Percentiles rank a stretch among this genome's conserved stretches.
These are phyloP conservation scores for Fusarium sambucinum DNA, from an alignment of 2,329 filamentous ascomycete genomes.

Conservation along the genomic window DNA sequence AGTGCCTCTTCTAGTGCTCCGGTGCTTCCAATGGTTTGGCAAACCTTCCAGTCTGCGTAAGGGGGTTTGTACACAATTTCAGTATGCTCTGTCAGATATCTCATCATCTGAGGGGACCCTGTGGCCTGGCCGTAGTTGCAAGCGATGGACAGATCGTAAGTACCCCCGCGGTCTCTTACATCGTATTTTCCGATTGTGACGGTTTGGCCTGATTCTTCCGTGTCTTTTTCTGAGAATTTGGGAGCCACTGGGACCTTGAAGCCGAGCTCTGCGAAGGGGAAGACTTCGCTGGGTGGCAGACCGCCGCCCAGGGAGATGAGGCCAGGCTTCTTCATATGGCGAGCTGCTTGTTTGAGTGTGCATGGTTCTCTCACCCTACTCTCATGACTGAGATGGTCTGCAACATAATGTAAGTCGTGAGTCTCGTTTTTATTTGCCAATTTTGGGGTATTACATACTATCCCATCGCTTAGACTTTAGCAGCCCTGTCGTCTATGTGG, in stretches of 20 bases:
- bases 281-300: conserved; percentile 87
- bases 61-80: conserved; percentile 89
- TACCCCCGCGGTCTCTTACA: conserved; percentile 67
- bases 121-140: conserved; percentile 94
- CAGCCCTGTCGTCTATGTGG: conserved; percentile 62
- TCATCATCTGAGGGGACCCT: conserved; percentile 86
- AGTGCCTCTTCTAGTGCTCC: conserved; percentile 85
- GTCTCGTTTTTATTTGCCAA: not conserved
- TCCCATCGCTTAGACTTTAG: conserved; percentile 87
- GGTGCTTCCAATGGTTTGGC: conserved; percentile 87
- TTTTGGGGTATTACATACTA: conserved; percentile 67
- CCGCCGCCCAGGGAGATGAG: conserved; percentile 94
- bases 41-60: conserved; percentile 90
- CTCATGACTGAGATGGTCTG: conserved; percentile 72
- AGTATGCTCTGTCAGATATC: conserved; percentile 94
- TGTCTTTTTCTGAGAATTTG: conserved; percentile 77
- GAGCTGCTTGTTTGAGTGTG: conserved; percentile 86
- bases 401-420: conserved; percentile 22
- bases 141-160: conserved; percentile 83
- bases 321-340: conserved; percentile 81
- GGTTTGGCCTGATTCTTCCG: conserved; percentile 68
- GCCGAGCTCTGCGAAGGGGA: conserved; percentile 85
- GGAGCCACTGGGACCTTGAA: conserved; percentile 78
- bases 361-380: conserved; percentile 71
- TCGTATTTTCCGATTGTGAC: conserved; percentile 87